These are phyloP conservation scores for Aspergillus panamensis DNA, from an alignment of 495 filamentous ascomycete species.

Conservation along the genomic window DNA sequence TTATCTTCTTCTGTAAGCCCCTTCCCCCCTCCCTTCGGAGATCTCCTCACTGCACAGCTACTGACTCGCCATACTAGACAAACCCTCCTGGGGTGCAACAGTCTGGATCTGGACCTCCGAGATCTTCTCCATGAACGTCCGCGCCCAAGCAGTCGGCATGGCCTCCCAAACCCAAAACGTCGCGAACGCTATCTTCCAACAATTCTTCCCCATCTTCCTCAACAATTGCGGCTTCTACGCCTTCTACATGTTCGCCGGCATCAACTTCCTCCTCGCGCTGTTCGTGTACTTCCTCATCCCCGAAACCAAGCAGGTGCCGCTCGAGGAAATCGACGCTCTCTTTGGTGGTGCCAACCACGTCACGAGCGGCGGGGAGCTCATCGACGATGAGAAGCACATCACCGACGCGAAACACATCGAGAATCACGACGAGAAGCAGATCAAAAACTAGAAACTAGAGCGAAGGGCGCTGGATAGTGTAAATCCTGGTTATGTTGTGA, in stretches of 20 bases:
- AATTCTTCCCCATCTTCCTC: slow-evolving; percentile 66
- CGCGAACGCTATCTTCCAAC: slow-evolving; percentile 60
- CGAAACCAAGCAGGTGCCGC: slow-evolving; percentile 65
- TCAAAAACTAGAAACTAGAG: slow-evolving; percentile 10
- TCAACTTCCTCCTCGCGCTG: slow-evolving; percentile 57
- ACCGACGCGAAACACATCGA: too few species aligned
- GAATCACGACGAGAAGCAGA: slow-evolving; percentile 29
- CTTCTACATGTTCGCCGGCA: slow-evolving; percentile 50
- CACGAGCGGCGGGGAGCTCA: slow-evolving; percentile 46
- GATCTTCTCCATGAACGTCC: slow-evolving; percentile 64
- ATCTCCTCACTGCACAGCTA: neutral
- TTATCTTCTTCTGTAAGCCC: slow-evolving; percentile 60
- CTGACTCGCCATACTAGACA: slow-evolving; percentile 42
- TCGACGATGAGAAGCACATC: slow-evolving; percentile 29
- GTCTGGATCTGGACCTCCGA: slow-evolving; percentile 67
- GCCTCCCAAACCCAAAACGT: slow-evolving; percentile 64
- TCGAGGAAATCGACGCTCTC: slow-evolving; percentile 62
- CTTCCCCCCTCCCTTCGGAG: neutral
- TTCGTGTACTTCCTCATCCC: slow-evolving; percentile 75
- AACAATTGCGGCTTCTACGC: slow-evolving; percentile 53
- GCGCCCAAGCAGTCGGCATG: slow-evolving; percentile 66
- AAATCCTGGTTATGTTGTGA: neutral
- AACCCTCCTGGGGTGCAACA: slow-evolving; percentile 65
- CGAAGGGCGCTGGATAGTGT: neutral
- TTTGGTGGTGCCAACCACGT: slow-evolving; percentile 60